phyloP scores from a whole-genome alignment of 805 yeast genomes.

The Barnettozyma wickerhamii region DNA sequence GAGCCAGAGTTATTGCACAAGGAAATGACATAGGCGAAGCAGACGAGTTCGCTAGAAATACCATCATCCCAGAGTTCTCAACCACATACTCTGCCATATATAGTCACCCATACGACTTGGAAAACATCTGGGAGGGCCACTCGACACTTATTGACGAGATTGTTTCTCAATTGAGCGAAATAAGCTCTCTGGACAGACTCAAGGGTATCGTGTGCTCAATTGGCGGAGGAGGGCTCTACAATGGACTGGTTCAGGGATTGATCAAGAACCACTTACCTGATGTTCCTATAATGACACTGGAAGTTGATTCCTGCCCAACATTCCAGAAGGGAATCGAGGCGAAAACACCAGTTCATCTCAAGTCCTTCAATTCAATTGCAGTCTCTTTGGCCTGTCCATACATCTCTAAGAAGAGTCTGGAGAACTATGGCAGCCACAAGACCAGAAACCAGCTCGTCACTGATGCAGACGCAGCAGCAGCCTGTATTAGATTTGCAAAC shows the following conservation, averaged over 20 bases:
- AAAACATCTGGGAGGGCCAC: slow-evolving; percentile 53
- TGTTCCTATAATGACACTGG: slow-evolving; percentile 46
- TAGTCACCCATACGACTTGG: slow-evolving; percentile 52
- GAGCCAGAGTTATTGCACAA: slow-evolving; percentile 45
- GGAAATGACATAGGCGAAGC: slow-evolving; percentile 50
- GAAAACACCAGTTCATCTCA: slow-evolving; percentile 39
- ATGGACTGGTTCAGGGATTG: slow-evolving; percentile 46
- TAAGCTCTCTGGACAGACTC: slow-evolving; percentile 24
- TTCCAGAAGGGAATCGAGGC: slow-evolving; percentile 46
- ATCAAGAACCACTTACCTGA: slow-evolving; percentile 30
- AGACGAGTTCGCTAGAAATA: slow-evolving; percentile 36
- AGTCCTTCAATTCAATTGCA: slow-evolving; percentile 50
- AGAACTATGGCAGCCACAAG: slow-evolving; percentile 37
- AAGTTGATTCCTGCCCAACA: slow-evolving; percentile 61
- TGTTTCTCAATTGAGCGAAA: slow-evolving; percentile 23
- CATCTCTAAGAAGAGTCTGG: slow-evolving; percentile 47
- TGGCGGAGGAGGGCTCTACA: slow-evolving; percentile 57
- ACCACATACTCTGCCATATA: slow-evolving; percentile 35
- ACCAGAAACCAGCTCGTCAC: slow-evolving; percentile 40
- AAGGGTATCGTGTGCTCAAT: slow-evolving; percentile 49
- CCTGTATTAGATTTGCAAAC: slow-evolving; percentile 45
- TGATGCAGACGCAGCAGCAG: slow-evolving; percentile 53
- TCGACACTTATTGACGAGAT: slow-evolving; percentile 44
- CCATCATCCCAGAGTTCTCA: slow-evolving; percentile 24
- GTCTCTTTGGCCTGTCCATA: slow-evolving; percentile 59